A percentile compares a stretch with the other conserved stretches of the same genome.
Evolutionary conservation across 108 stramenopile genomes (phyloP).

Genomic region (Bacterosira constricta): DNA sequence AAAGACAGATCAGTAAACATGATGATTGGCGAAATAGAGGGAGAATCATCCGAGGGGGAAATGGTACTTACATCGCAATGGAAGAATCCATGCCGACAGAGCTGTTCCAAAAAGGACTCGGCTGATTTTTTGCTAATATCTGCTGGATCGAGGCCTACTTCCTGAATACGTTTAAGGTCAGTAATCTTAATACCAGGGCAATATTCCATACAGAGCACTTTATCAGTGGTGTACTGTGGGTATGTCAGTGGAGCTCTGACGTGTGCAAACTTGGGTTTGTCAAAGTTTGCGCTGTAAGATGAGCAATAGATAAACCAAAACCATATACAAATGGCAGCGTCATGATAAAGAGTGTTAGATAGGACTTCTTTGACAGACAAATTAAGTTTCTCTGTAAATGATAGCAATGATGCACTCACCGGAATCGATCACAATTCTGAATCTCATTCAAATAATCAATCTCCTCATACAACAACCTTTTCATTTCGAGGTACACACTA

Average conservation of each 20-base stretch:
- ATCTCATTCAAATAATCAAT: slow-evolving; percentile 94
- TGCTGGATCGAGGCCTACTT: slow-evolving; percentile 75
- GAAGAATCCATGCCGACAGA: slow-evolving; percentile 96
- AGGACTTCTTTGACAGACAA: too few relatives aligned
- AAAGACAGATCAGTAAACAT: not conserved
- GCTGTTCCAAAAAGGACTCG: slow-evolving; percentile 94
- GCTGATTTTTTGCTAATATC: slow-evolving; percentile 89
- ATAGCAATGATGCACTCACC: slow-evolving; percentile 37
- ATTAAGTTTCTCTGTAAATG: not conserved
- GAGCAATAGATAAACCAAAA: slow-evolving; percentile 10
- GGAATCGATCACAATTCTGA: slow-evolving; percentile 83
- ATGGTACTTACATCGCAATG: slow-evolving; percentile 38
- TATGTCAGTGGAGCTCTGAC: slow-evolving; percentile 92
- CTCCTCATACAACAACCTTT: slow-evolving; percentile 94
- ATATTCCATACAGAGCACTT: slow-evolving; percentile 95
- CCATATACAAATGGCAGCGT: not conserved
- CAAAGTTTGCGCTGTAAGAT: slow-evolving; percentile 81
- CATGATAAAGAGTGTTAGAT: too few relatives aligned
- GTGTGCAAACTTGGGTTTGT: slow-evolving; percentile 75
- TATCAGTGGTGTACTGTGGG: slow-evolving; percentile 81
- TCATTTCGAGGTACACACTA: slow-evolving; percentile 91
- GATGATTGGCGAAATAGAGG: not conserved
- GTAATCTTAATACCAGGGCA: slow-evolving; percentile 95
- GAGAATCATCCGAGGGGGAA: not conserved
- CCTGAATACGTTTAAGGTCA: slow-evolving; percentile 71